Percentiles rank a stretch among this genome's conserved stretches.
phyloP scores from a whole-genome alignment of 2,329 filamentous ascomycete genomes.

The Chaetomiaceae sp. region DNA sequence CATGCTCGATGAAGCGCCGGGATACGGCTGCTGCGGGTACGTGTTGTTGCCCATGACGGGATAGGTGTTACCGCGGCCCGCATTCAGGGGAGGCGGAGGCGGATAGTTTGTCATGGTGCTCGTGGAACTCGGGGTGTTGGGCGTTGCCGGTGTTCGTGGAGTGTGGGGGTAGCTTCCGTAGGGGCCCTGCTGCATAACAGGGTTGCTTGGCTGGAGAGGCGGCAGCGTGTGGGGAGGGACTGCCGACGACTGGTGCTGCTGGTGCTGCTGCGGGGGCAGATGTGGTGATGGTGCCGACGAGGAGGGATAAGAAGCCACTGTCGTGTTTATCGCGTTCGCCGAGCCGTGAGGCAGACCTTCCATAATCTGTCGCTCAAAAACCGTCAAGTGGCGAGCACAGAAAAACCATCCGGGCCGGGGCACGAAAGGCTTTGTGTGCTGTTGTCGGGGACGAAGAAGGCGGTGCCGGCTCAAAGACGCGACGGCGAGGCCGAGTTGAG shows the following conservation, averaged over 20 bases:
- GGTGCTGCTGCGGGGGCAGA: constrained; percentile 34
- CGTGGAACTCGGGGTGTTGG: constrained; percentile 55
- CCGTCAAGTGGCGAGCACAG: constrained; percentile 30
- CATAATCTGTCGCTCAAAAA: constrained; percentile 43
- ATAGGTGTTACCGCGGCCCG: constrained; percentile 47
- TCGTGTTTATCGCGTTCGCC: constrained; percentile 54
- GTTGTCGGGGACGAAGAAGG: constrained; percentile 8
- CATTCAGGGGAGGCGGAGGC: constrained; percentile 42
- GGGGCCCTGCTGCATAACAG: constrained; percentile 45
- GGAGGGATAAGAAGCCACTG: constrained; percentile 44
- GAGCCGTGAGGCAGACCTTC: constrained; percentile 49
- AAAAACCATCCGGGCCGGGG: constrained; percentile 28
- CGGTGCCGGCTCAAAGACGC: neutral
- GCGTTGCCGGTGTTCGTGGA: constrained; percentile 58
- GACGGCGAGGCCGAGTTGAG: neutral
- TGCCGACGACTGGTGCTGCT: constrained; percentile 33
- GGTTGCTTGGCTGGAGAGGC: constrained; percentile 46
- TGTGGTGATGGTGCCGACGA: constrained; percentile 36
- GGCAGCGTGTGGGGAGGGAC: constrained; percentile 52
- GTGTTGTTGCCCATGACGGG: constrained; percentile 50
- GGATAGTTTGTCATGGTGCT: constrained; percentile 52
- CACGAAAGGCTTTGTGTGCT: constrained; percentile 25
- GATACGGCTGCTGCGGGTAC: constrained; percentile 54
- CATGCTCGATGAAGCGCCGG: constrained; percentile 51
- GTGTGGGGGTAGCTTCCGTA: constrained; percentile 60